phyloP scores from a whole-genome alignment of 2,329 filamentous ascomycete genomes.

The Pseudogymnoascus sp. region DNA sequence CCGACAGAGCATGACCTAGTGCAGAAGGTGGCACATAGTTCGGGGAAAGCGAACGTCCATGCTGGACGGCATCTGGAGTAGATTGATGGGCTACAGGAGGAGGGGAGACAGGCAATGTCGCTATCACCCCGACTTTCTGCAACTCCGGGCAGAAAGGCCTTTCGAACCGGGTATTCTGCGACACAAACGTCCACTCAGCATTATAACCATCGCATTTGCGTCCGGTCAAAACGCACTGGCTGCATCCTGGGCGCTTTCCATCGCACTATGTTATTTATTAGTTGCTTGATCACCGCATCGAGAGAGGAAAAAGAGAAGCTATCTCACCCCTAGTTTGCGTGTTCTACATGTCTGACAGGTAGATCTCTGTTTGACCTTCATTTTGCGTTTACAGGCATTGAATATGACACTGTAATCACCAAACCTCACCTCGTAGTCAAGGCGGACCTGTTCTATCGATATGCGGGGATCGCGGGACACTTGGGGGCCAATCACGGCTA shows the following conservation, averaged over 20 bases:
- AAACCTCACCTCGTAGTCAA: background rate
- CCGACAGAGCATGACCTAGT: background rate
- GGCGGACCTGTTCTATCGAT: background rate
- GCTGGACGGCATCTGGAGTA: background rate
- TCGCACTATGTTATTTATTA: conserved; percentile 17
- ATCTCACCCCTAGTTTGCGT: background rate
- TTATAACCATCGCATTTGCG: conserved; percentile 22
- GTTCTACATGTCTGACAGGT: background rate
- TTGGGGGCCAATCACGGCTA: background rate
- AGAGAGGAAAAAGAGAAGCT: background rate
- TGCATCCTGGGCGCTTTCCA: conserved; percentile 23
- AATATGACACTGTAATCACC: background rate
- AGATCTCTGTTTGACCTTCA: background rate
- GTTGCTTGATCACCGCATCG: conserved; percentile 10
- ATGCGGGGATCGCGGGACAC: background rate
- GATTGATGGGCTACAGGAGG: background rate
- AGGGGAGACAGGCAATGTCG: background rate
- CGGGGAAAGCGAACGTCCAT: background rate
- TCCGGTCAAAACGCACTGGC: conserved; percentile 21
- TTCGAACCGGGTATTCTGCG: conserved; percentile 5
- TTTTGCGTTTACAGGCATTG: background rate
- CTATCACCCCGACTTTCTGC: background rate
- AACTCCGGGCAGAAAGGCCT: background rate
- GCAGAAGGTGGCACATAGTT: background rate
- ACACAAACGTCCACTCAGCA: conserved; percentile 19